A percentile compares a stretch with the other conserved stretches of the same genome.
Conservation (phyloP, 495 filamentous ascomycete genomes). For the Astrothelium subdiscretum region DNA sequence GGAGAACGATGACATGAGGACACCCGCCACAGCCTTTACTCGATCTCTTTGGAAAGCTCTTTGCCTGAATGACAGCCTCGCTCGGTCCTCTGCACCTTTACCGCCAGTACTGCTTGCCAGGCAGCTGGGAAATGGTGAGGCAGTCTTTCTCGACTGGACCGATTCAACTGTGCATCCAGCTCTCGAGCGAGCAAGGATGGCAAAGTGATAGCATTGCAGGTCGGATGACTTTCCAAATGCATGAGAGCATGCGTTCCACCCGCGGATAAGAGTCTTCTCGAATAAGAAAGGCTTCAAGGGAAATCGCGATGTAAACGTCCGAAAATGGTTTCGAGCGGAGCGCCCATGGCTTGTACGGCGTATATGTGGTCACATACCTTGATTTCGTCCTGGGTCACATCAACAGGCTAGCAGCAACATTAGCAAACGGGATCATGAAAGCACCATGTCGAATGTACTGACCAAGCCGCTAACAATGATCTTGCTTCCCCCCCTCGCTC, state of each 20-base stretch:
- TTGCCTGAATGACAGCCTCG: not conserved
- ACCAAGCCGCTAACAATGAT: slow-evolving; percentile 97
- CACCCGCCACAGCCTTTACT: not conserved
- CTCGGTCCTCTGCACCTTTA: slow-evolving; percentile 7
- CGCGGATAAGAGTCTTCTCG: not conserved
- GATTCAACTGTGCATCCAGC: not conserved
- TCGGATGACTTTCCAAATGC: not conserved
- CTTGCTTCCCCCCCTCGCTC: slow-evolving; percentile 63
- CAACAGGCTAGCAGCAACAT: slow-evolving; percentile 64
- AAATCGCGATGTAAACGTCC: not conserved
- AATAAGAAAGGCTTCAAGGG: not conserved
- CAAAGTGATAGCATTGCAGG: not conserved
- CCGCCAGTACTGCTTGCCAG: slow-evolving; percentile 15
- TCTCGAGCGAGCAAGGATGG: not conserved
- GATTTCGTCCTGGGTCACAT: slow-evolving; percentile 89
- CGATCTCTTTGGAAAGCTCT: not conserved
- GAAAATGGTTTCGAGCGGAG: not conserved
- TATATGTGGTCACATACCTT: slow-evolving; percentile 76
- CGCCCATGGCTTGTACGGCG: not conserved
- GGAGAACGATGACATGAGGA: not conserved
- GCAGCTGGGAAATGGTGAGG: slow-evolving; percentile 1
- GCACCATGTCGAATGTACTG: slow-evolving; percentile 30
- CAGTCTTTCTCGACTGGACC: not conserved
- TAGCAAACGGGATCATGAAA: slow-evolving; percentile 16
- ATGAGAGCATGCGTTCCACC: not conserved